Percentiles rank a stretch among this genome's conserved stretches.
phyloP scores from a whole-genome alignment of 768 basidiomycete species.

The Favolaschia claudopus region DNA sequence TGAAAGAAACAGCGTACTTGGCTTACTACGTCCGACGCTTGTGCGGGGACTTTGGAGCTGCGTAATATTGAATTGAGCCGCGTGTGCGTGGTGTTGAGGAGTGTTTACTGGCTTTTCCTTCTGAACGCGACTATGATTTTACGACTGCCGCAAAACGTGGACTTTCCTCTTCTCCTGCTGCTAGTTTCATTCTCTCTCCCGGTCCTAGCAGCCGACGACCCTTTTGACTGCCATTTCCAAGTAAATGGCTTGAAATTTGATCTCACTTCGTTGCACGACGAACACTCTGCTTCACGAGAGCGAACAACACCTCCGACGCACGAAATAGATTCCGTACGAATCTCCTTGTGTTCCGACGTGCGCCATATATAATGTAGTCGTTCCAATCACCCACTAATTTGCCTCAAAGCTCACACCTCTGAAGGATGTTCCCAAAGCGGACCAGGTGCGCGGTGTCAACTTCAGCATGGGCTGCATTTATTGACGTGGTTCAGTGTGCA shows the following conservation, averaged over 20 bases:
- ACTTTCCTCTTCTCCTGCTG: constrained; percentile 19
- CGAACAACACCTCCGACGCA: constrained; percentile 70
- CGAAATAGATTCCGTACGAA: constrained; percentile 64
- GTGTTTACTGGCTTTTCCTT: too few relatives aligned
- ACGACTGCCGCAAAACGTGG: constrained; percentile 19
- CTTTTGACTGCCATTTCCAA: constrained; percentile 59
- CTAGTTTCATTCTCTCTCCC: constrained; percentile 8
- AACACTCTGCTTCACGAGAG: constrained; percentile 57
- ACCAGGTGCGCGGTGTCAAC: constrained; percentile 77
- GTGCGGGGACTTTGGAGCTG: too few relatives aligned
- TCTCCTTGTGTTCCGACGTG: constrained; percentile 75
- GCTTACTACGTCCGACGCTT: too few relatives aligned
- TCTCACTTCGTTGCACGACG: constrained; percentile 61
- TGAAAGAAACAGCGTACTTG: too few relatives aligned
- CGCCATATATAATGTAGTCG: too few relatives aligned
- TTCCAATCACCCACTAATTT: too few relatives aligned
- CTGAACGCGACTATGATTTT: constrained; percentile 7
- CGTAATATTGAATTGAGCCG: too few relatives aligned
- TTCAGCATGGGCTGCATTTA: too few relatives aligned
- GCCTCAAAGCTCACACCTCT: constrained; percentile 53
- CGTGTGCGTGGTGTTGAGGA: neutral
- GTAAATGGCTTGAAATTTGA: constrained; percentile 61
- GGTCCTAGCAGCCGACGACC: constrained; percentile 3
- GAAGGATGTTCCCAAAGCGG: constrained; percentile 56
- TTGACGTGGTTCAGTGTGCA: too few relatives aligned